Evolutionary conservation across 2,329 filamentous ascomycete genomes (phyloP), one percentile per base, ranked within the genome.

Genomic region (Helicocarpus griseus): DNA sequence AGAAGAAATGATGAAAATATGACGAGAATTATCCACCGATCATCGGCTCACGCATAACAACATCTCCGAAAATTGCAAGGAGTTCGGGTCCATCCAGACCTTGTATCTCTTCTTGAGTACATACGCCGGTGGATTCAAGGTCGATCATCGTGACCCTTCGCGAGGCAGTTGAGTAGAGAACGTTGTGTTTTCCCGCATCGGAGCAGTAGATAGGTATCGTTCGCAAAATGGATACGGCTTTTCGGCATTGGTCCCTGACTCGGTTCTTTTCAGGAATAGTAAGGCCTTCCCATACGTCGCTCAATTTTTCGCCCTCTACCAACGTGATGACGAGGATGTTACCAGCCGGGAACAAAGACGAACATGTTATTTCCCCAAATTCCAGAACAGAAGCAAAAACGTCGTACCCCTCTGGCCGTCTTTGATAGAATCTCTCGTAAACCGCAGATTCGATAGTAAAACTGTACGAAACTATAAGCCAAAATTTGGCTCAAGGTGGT

Each of bases 361-460:
- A 57, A 19, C 41, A 55, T 0, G 1, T 21, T 5, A 55, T 55
- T 14, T 40, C 21, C 3, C 49, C 51, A 17, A 48, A 19, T 11
- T 8, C 35, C 1, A 52, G 49, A 14, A 55, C 1, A 19, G 24
- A 36, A 14, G 53, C 9, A 36, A 56, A 56, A 24, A 33, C 48
- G 7, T 48, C 35, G 24, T 44, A 49, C 3, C 54, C 53, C 9
- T 47, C 22, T 14, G 38, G 44, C n/a, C 31, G 36, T 17, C 26
- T 46, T 19, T 48, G 6, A 22, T 53, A 21, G 8, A 57, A 14
- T 2, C 11, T 29, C 24, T 56, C 55, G 26, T 55, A 57, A 2
- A 46, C 41, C 5, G 40, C 38, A 4, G 31, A 26, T 22, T 57
- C 53, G 8, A 49, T 22, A 1, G 33, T 26, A 29, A 53, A 55